Percentiles rank a stretch among this genome's conserved stretches.
Evolutionary conservation across 495 filamentous ascomycete species (phyloP).

Genomic region (Cladorrhinum samala): DNA sequence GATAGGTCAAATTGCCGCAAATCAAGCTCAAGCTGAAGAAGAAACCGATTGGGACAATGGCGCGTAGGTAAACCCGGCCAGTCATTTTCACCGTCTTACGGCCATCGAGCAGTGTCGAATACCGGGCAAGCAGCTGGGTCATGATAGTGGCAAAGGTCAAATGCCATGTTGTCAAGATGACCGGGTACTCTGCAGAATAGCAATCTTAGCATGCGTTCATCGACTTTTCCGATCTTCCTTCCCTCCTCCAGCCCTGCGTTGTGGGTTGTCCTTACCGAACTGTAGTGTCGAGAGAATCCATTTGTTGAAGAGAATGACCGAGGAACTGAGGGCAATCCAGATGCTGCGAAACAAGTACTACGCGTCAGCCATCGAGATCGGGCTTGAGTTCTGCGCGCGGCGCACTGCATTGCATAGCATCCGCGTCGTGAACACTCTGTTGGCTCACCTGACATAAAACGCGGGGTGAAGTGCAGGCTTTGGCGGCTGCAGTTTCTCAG

Average conservation of each 20-base stretch:
- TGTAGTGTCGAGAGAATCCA: conserved; percentile 78
- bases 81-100: conserved; percentile 92
- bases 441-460: conserved; percentile 78
- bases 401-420: not conserved
- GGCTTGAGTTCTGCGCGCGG: too few species aligned
- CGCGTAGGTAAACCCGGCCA: conserved; percentile 79
- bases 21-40: conserved; percentile 94
- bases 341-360: conserved; percentile 44
- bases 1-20: conserved; percentile 86
- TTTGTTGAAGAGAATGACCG: conserved; percentile 98
- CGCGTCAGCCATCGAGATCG: conserved; percentile 1
- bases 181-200: conserved; percentile 45
- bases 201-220: conserved; percentile 20
- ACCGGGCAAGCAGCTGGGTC: conserved; percentile 83
- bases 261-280: conserved; percentile 61
- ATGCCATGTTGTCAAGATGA: conserved; percentile 92
- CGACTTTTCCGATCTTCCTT: not conserved
- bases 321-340: conserved; percentile 90
- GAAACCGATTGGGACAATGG: conserved; percentile 86
- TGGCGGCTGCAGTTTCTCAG: conserved; percentile 59
- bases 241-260: not conserved
- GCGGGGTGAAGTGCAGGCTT: conserved; percentile 69
- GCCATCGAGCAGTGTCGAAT: conserved; percentile 78
- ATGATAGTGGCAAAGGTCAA: conserved; percentile 81
- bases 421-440: too few species aligned